Conservation (phyloP, 345 rosid species). For the Citrus maxima region DNA sequence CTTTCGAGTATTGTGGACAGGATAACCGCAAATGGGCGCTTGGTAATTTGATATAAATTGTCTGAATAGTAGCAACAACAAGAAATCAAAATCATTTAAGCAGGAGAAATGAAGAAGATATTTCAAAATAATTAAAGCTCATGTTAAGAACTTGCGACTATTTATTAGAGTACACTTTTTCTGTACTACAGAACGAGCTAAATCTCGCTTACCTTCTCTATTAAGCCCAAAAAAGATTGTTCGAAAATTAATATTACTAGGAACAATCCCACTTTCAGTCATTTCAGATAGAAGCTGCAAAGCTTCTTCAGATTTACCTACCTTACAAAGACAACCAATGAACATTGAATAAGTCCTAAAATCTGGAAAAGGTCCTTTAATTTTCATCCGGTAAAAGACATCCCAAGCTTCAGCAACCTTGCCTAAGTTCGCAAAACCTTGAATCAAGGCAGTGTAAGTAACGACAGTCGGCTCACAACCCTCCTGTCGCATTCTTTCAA, state of each 20-base stretch:
- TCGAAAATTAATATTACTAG: conserved; percentile 59
- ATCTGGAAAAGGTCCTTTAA: conserved; percentile 60
- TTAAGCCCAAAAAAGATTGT: conserved; percentile 66
- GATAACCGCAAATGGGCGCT: too few species aligned
- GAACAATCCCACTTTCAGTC: conserved; percentile 52
- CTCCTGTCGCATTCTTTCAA: conserved; percentile 45
- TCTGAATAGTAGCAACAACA: not conserved
- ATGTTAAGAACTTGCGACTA: conserved; percentile 42
- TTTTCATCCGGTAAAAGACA: conserved; percentile 39
- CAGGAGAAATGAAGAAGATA: not conserved
- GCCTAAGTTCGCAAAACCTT: conserved; percentile 57
- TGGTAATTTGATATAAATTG: not conserved
- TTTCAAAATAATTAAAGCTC: conserved; percentile 9
- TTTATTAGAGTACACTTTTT: conserved; percentile 46
- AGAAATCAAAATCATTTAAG: not conserved
- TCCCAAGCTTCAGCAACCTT: conserved; percentile 53
- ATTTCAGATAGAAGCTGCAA: conserved; percentile 57
- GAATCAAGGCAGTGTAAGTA: conserved; percentile 69
- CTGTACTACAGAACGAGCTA: conserved; percentile 50
- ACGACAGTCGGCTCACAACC: conserved; percentile 58
- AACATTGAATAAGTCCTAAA: conserved; percentile 70
- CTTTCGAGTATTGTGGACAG: too few species aligned
- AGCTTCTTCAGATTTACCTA: conserved; percentile 63
- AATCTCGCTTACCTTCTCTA: conserved; percentile 66
- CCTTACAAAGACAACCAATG: conserved; percentile 56